Evolutionary conservation across 1,284 basidiomycete species (phyloP), one percentile per base, ranked within the genome.

Genomic region (Cryptococcus jaspeensis): DNA sequence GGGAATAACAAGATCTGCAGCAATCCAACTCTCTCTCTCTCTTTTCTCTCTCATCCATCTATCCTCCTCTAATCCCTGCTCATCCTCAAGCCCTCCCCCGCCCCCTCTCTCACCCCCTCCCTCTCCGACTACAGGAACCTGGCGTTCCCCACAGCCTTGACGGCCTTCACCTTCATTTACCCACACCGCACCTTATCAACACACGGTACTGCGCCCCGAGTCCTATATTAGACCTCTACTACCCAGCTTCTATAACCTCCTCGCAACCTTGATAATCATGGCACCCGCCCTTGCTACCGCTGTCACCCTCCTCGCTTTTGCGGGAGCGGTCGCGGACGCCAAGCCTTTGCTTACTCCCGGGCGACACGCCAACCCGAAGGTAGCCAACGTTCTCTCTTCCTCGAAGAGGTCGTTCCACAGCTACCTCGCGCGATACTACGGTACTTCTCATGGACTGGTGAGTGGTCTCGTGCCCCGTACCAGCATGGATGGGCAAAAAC

Each of bases 221-320:
- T 25, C 23, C 50, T 16, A 35, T 28, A 37, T 39, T 23, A 13
- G 11, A 46, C 18, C 32, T 6, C n/a, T n/a, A 53, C 40, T 44
- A 44, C 43, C 20, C 43, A 25, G 25, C 43, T 44, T 44, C 20
- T 22, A 44, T 44, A 44, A 44, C 25, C 15, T 18, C 42, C 18
- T 35, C 36, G 22, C 40, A 47, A 48, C 28, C 35, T 22, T 38
- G 32, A 40, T 38, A 32, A 67, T 43, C 47, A 73, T 75, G 71
- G 70, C 69, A 62, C 71, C 70, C 60, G 66, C 69, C 67, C 63
- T 66, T 62, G 45, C 54, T 52, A 52, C 67, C 32, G 59, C 72
- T 36, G 56, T 69, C 25, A 48, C 62, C 40, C 51, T 69, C 43
- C 55, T 70, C 9, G 67, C 67, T 4, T 58, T 60, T 52, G 58